Evolutionary conservation across 2,329 filamentous ascomycete genomes (phyloP), one percentile per base, ranked within the genome.

Genomic region (Beauveria sp.): DNA sequence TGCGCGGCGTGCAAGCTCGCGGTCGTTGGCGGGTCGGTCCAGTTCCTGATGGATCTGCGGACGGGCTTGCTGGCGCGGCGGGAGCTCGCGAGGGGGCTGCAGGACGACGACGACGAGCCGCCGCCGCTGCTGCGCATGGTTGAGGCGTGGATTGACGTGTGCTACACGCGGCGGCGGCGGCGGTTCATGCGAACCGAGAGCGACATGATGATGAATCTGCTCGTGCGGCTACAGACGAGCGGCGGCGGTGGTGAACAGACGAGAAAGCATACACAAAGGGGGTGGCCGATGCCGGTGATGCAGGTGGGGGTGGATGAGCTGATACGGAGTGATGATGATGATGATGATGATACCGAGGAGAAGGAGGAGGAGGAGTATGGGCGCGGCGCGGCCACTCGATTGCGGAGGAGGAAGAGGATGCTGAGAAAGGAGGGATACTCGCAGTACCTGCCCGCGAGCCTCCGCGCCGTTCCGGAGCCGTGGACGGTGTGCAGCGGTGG

Each of bases 1-100:
- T 86, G 83, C 64, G 78, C 83, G 66, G 82, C 81, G 1, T 86
- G 83, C 63, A 77, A 82, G 30, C 68, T 85, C 14, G 74, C 79
- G 1, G 72, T 73, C 3, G 67, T 86, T 0, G 81, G 81, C 2
- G 78, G 77, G 0, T 73, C 74, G 38, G 69, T 67, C 5, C 67
- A 72, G 18, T 65, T 77, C 1, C 68, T 86, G 2, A 67, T 72
- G 6, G 80, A 82, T 65, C 66, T 86, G 38, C 70, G 77, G 30
- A 76, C 79, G 3, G 70, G 73, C 46, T 66, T 83, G 59, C 30
- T 76, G 10, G 74, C 76, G 38, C 74, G 81, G 40, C 64, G 65
- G 24, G 50, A 62, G 8, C 38, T 57, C 28, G 38, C 34, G 12
- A 12, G 18, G 3, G 18, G 12, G 16, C 4, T 5, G 30, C 18